Base-by-base conservation (phyloP, 2,329 filamentous ascomycete genomes). In the Amauroascus verrucosus region DNA sequence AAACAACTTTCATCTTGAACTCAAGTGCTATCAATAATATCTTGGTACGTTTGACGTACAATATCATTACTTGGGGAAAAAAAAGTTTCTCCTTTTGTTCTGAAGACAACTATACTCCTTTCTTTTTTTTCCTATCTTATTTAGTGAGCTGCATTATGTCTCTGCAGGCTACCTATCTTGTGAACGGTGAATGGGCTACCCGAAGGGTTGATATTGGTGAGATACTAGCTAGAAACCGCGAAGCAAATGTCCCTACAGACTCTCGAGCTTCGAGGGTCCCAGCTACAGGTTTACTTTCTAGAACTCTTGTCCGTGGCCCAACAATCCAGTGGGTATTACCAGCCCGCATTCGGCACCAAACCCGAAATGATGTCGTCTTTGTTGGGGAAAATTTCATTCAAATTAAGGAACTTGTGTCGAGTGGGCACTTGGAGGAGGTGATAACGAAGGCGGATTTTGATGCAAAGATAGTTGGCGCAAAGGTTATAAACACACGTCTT, bases 311-410 rank as follows among this genome's bases (percentile, higher is more conserved):
- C 48, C 79, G 83, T 51, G 94, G 86, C 58, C 86, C 90, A 1
- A 74, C 85, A 33, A 78, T 85, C 53, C 84, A 84, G 63, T 85
- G 80, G 74, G 84, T 96, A 41, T 72, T 95, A 13, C 86, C 89
- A 11, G 87, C 84, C n/a, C 81, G 84, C 56, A 74, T 97, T 55
- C 79, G 90, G 54, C 83, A 83, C 53, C 75, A 76, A 49, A 69
- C 76, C 41, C 75, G 82, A 56, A 89, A 93, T 60, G 90, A 97
- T 71, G 81, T 96, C 58, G 84, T 90, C 35, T 88, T 95, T 61
- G 78, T 98, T 54, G 87, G 89, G 51, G 85, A 95, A 59, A 79
- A 85, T 58, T 87, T 82, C 61, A 78, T 98, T 43, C 84, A 91
- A 60, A 81, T 97, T 58, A 85, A 83, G 61, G 85, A 95, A 65